These are phyloP conservation scores for Cladophialophora bantiana DNA, from an alignment of 2,329 filamentous ascomycete genomes.

Conservation along the genomic window DNA sequence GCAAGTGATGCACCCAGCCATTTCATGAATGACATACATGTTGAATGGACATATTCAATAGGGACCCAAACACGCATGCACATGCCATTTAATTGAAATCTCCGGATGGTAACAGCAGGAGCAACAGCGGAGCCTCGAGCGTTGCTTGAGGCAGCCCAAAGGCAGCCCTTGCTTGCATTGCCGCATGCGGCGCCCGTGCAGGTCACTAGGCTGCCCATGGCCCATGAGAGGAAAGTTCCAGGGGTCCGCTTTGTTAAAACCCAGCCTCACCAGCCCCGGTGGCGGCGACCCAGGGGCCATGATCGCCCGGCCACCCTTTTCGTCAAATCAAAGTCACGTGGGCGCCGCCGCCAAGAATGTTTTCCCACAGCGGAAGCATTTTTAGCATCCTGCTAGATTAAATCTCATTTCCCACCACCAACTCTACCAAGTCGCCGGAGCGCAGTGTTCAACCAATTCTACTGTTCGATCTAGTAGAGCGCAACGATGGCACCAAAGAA, in stretches of 20 bases:
- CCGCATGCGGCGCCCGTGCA: not conserved
- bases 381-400: not conserved
- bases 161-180: slow-evolving; percentile 14
- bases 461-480: slow-evolving; percentile 42
- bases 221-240: not conserved
- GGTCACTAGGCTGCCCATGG: not conserved
- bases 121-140: slow-evolving; percentile 20
- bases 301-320: not conserved
- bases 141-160: slow-evolving; percentile 12
- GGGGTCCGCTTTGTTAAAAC: slow-evolving; percentile 7
- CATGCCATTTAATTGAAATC: slow-evolving; percentile 25
- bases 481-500: slow-evolving; percentile 71
- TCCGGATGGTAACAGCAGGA: slow-evolving; percentile 23
- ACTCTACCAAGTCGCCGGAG: slow-evolving; percentile 45
- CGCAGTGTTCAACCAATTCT: slow-evolving; percentile 43
- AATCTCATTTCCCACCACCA: slow-evolving; percentile 7
- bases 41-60: slow-evolving; percentile 6
- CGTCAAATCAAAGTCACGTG: not conserved
- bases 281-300: not conserved
- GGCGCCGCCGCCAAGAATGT: not conserved
- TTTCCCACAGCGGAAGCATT: not conserved
- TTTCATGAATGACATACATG: slow-evolving; percentile 5
- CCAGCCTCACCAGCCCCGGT: not conserved
- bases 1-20: slow-evolving; percentile 5
- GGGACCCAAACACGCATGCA: slow-evolving; percentile 10